Evolutionary conservation across 805 yeast species (phyloP).

Genomic region (Kodamaea kaohsiungensis): DNA sequence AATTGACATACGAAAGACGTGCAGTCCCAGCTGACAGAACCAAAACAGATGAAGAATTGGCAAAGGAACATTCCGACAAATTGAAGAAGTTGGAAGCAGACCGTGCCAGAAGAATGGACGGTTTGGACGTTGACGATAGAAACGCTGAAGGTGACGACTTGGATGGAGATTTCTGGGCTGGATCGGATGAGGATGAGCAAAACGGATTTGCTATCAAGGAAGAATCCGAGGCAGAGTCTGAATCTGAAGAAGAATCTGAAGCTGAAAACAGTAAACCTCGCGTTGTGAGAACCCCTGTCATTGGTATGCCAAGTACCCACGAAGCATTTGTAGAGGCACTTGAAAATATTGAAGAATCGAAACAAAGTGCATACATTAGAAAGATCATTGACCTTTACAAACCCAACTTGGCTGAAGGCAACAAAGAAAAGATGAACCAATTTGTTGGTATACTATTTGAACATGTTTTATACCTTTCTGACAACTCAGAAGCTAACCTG

Average conservation of each 20-base stretch:
- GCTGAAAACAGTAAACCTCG: constrained; percentile 13
- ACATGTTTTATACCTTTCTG: constrained; percentile 55
- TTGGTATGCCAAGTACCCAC: constrained; percentile 32
- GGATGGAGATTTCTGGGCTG: constrained; percentile 67
- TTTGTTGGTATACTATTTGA: constrained; percentile 66
- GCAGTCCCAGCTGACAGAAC: constrained; percentile 83
- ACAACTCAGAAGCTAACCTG: constrained; percentile 22
- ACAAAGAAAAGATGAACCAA: constrained; percentile 67
- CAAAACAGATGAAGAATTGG: constrained; percentile 71
- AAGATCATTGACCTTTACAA: constrained; percentile 62
- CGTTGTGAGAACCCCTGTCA: constrained; percentile 10
- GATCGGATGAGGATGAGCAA: constrained; percentile 47
- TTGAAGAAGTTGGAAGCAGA: constrained; percentile 65
- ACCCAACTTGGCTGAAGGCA: constrained; percentile 79
- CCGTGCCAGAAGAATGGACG: constrained; percentile 74
- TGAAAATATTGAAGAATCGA: constrained; percentile 32
- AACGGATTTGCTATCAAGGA: constrained; percentile 46
- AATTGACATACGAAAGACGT: constrained; percentile 67
- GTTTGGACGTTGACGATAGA: constrained; percentile 49
- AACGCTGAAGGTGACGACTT: constrained; percentile 68
- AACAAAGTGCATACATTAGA: constrained; percentile 50
- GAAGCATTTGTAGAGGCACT: constrained; percentile 35
- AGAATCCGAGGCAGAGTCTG: constrained; percentile 39
- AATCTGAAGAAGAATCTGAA: constrained; percentile 27
- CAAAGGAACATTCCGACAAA: constrained; percentile 59